Evolutionary conservation across 2,329 filamentous ascomycete species (phyloP).

Genomic region (Pseudogymnoascus sp.): DNA sequence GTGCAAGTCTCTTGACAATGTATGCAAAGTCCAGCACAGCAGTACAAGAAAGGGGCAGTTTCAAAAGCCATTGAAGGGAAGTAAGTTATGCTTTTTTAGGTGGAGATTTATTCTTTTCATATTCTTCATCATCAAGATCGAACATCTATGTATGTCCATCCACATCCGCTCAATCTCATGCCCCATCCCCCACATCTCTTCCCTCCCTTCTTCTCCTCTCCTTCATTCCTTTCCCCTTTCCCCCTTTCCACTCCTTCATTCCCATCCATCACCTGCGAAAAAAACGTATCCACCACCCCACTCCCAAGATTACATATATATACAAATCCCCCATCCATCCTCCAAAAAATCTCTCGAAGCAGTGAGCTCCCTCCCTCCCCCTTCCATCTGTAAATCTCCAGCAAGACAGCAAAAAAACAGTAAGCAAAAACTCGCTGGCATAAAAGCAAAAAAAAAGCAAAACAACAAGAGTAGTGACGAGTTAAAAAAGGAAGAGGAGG

Average conservation of each 20-base stretch:
- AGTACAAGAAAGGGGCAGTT: too few species aligned
- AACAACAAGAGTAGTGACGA: background rate
- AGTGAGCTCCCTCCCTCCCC: background rate
- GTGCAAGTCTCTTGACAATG: background rate
- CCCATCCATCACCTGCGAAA: background rate
- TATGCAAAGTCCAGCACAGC: too few species aligned
- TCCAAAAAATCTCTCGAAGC: constrained; percentile 1
- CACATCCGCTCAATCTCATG: background rate
- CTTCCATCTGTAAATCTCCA: background rate
- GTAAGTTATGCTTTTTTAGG: background rate
- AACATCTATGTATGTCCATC: background rate
- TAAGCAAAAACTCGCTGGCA: background rate
- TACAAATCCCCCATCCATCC: background rate
- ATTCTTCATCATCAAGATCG: background rate
- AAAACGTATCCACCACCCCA: background rate
- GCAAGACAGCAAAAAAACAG: background rate
- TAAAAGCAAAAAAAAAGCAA: background rate
- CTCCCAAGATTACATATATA: constrained; percentile 8
- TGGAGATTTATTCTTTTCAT: background rate
- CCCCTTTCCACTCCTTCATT: too few species aligned
- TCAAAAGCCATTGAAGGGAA: too few species aligned
- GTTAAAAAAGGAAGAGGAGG: background rate
- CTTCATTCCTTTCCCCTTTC: background rate
- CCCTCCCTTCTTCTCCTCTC: background rate
- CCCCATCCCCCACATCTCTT: background rate